Evolutionary conservation across 352 stramenopile species (phyloP).

Genomic region (Ochromonadaceae sp.): DNA sequence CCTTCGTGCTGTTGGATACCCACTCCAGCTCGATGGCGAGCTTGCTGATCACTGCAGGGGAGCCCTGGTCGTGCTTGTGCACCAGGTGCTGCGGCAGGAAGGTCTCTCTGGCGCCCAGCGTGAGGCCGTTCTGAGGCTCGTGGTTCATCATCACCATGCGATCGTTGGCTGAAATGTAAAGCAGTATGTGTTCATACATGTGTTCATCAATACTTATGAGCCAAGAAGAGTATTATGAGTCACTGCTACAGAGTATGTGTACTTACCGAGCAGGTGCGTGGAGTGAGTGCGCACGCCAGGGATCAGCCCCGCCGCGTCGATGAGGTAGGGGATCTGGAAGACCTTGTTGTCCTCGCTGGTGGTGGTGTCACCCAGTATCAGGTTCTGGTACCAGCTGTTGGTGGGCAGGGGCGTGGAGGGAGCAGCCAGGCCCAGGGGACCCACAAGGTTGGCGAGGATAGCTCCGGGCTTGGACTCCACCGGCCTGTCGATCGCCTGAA

Average conservation of each 20-base stretch:
- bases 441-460: too few relatives aligned
- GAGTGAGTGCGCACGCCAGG: slow-evolving; percentile 23
- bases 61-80: not conserved
- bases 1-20: not conserved
- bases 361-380: not conserved
- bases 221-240: too few relatives aligned
- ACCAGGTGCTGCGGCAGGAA: slow-evolving; percentile 22
- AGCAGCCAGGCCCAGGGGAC: too few relatives aligned
- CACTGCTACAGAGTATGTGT: too few relatives aligned
- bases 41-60: slow-evolving; percentile 20
- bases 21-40: slow-evolving; percentile 28
- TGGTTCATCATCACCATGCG: slow-evolving; percentile 22
- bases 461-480: not conserved
- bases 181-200: too few relatives aligned
- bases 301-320: slow-evolving; percentile 19
- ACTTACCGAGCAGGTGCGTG: slow-evolving; percentile 19
- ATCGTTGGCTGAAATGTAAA: slow-evolving; percentile 13
- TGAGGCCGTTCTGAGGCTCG: slow-evolving; percentile 10
- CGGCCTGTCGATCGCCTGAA: not conserved
- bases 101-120: slow-evolving; percentile 19
- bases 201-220: too few relatives aligned
- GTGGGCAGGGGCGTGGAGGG: slow-evolving; percentile 1
- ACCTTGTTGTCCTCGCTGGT: slow-evolving; percentile 7
- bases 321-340: slow-evolving; percentile 18
- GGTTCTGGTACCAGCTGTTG: slow-evolving; percentile 19